phyloP scores from a whole-genome alignment of 2,329 filamentous ascomycete genomes.

The Talaromyces amestolkiae region DNA sequence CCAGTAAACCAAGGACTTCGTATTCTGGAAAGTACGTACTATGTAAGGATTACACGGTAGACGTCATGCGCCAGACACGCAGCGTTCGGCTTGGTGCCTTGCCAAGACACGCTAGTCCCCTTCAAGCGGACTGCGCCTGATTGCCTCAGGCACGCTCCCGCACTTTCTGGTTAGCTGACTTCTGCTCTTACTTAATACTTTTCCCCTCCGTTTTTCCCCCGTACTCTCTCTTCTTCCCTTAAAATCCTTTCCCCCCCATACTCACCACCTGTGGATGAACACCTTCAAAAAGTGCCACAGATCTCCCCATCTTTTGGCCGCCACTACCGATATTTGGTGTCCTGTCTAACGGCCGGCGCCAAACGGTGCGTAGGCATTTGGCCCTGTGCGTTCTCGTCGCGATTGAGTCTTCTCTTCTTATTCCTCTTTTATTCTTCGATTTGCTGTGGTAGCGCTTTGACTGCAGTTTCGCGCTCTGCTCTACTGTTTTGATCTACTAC shows the following conservation, averaged over 20 bases:
- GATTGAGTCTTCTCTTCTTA: constrained; percentile 9
- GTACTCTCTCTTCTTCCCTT: constrained; percentile 12
- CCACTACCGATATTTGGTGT: constrained; percentile 47
- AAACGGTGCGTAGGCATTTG: constrained; percentile 48
- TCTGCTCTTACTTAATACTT: constrained; percentile 18
- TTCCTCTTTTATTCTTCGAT: constrained; percentile 7
- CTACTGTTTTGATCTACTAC: neutral
- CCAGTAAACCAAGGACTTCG: too few species aligned
- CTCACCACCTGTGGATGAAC: constrained; percentile 20
- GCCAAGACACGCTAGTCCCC: neutral
- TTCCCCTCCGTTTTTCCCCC: constrained; percentile 19
- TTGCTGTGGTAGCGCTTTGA: neutral
- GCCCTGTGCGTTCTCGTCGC: constrained; percentile 24
- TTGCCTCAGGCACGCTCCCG: constrained; percentile 21
- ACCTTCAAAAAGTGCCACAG: constrained; percentile 23
- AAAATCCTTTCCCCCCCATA: constrained; percentile 17
- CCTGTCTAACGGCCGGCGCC: constrained; percentile 47
- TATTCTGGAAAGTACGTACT: too few species aligned
- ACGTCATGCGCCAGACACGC: constrained; percentile 6
- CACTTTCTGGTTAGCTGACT: constrained; percentile 1
- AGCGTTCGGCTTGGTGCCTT: constrained; percentile 1
- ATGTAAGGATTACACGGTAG: neutral
- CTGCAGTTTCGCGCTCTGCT: constrained; percentile 1
- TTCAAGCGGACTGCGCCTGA: constrained; percentile 4
- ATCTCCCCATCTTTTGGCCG: constrained; percentile 40